phyloP scores from a whole-genome alignment of 768 basidiomycete genomes.

The Tricholoma terreum region DNA sequence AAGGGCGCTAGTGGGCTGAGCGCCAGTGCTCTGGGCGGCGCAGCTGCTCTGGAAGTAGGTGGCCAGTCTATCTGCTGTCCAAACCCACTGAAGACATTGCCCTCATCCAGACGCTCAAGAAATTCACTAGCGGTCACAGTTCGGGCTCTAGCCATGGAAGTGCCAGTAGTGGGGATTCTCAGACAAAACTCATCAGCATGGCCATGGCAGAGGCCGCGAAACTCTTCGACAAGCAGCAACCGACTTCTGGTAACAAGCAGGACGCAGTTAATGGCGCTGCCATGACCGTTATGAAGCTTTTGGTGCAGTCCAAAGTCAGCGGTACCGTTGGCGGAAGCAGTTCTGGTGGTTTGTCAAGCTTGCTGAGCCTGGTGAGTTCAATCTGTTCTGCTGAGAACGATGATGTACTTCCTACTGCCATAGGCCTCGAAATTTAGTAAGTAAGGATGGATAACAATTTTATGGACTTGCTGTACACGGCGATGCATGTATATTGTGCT shows the following conservation, averaged over 20 bases:
- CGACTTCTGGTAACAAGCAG: conserved; percentile 69
- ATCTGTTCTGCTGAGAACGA: neutral
- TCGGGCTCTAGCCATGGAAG: conserved; percentile 30
- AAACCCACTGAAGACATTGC: neutral
- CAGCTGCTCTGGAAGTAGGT: conserved; percentile 71
- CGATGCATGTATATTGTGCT: neutral
- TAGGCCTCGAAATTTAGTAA: conserved; percentile 29
- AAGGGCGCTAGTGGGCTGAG: conserved; percentile 49
- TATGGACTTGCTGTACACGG: neutral
- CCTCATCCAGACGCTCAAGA: conserved; percentile 51
- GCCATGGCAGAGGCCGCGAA: conserved; percentile 84
- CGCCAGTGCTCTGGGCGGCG: conserved; percentile 66
- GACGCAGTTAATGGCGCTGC: conserved; percentile 84
- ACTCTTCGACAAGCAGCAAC: conserved; percentile 69
- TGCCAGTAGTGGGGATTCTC: conserved; percentile 42
- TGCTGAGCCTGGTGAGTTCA: conserved; percentile 59
- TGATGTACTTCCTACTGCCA: neutral
- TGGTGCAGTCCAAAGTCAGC: conserved; percentile 67
- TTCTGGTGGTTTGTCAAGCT: conserved; percentile 63
- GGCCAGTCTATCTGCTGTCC: neutral
- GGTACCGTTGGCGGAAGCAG: conserved; percentile 54
- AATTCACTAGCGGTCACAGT: conserved; percentile 54
- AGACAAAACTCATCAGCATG: conserved; percentile 73
- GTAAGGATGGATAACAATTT: neutral
- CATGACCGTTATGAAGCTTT: conserved; percentile 80